Evolutionary conservation across 1,284 basidiomycete genomes (phyloP).

Genomic region (Ustilago loliicola): DNA sequence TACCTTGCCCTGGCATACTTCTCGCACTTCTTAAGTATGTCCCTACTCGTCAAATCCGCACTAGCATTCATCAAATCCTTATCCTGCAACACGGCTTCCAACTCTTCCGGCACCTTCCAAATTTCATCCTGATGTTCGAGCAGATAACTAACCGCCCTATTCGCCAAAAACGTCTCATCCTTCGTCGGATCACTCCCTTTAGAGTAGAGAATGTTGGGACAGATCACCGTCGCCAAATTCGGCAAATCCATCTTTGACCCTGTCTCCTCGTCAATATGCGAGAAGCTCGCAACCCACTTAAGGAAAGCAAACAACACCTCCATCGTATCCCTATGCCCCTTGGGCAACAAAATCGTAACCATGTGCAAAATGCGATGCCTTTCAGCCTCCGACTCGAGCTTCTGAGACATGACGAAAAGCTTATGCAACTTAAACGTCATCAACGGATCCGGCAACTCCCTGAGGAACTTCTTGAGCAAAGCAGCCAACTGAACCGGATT

Average conservation of each 20-base stretch:
- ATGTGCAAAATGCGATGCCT: slow-evolving; percentile 87
- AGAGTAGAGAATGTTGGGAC: slow-evolving; percentile 91
- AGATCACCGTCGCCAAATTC: slow-evolving; percentile 97
- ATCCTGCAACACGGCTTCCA: slow-evolving; percentile 65
- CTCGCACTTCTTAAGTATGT: slow-evolving; percentile 67
- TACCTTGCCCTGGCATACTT: slow-evolving; percentile 54
- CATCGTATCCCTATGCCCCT: slow-evolving; percentile 94
- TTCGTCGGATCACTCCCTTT: slow-evolving; percentile 86
- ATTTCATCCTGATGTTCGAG: slow-evolving; percentile 95
- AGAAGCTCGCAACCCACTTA: slow-evolving; percentile 99
- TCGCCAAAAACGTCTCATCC: slow-evolving; percentile 93
- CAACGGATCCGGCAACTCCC: slow-evolving; percentile 95
- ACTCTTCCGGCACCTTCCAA: slow-evolving; percentile 67
- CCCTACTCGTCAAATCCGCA: slow-evolving; percentile 61
- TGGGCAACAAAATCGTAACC: slow-evolving; percentile 87
- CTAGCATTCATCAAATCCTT: slow-evolving; percentile 63
- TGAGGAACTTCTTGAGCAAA: slow-evolving; percentile 94
- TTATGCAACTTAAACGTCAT: slow-evolving; percentile 94
- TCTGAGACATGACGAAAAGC: slow-evolving; percentile 88
- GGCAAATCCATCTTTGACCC: slow-evolving; percentile 98
- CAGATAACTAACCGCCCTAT: slow-evolving; percentile 75
- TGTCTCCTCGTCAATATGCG: slow-evolving; percentile 96
- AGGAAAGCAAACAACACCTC: slow-evolving; percentile 98
- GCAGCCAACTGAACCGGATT: slow-evolving; percentile 98
- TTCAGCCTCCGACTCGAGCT: slow-evolving; percentile 81